Percentiles rank a stretch among this genome's conserved stretches.
phyloP scores from a whole-genome alignment of 768 basidiomycete genomes.

The Leucocoprinus leucothites region DNA sequence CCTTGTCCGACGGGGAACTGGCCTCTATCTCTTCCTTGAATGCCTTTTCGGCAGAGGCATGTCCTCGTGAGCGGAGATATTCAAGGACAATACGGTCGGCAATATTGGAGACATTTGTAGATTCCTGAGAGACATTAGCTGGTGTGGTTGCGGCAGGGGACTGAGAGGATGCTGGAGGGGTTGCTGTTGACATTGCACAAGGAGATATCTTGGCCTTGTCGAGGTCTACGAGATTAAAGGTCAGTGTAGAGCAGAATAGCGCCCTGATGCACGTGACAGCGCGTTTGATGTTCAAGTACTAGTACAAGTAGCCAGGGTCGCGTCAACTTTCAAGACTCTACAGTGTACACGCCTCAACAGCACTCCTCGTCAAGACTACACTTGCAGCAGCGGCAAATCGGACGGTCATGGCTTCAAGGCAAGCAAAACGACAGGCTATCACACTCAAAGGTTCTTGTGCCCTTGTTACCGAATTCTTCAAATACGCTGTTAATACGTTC shows the following conservation, averaged over 20 bases:
- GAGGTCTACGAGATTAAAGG: background rate
- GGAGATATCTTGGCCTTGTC: background rate
- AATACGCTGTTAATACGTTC: constrained; percentile 97
- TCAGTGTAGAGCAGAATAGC: background rate
- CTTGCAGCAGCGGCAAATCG: background rate
- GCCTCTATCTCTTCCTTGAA: constrained; percentile 42
- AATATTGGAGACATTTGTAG: constrained; percentile 30
- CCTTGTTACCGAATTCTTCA: constrained; percentile 98
- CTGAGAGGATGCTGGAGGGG: constrained; percentile 49
- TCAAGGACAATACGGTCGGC: constrained; percentile 44
- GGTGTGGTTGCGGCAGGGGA: constrained; percentile 48
- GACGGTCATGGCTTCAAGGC: constrained; percentile 39
- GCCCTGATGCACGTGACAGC: constrained; percentile 27
- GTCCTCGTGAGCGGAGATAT: constrained; percentile 48
- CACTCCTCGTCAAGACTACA: too few species aligned
- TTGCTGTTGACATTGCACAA: constrained; percentile 42
- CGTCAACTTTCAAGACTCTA: too few species aligned
- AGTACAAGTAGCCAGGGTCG: constrained; percentile 2
- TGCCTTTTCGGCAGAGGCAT: constrained; percentile 45
- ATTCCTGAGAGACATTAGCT: constrained; percentile 34
- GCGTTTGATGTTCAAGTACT: constrained; percentile 20
- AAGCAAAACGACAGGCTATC: constrained; percentile 70
- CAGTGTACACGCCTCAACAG: background rate
- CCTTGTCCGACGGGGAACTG: constrained; percentile 40
- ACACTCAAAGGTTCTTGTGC: constrained; percentile 94